Percentiles rank a stretch among this genome's conserved stretches.
phyloP scores from a whole-genome alignment of 2,329 filamentous ascomycete species.

The Aspergillus fructus region DNA sequence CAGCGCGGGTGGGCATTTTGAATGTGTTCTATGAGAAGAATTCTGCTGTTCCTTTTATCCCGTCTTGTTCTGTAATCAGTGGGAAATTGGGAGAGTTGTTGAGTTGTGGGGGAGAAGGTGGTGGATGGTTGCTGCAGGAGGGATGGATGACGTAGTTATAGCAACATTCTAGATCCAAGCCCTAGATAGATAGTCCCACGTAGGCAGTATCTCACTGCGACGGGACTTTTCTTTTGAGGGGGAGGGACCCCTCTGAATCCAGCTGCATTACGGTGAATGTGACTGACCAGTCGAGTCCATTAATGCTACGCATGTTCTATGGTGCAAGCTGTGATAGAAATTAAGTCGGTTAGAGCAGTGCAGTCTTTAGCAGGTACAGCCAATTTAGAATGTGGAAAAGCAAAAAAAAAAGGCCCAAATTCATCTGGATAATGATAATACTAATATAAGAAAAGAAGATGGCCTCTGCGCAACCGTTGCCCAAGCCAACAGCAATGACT shows the following conservation, averaged over 20 bases:
- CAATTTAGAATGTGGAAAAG: neutral
- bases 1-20: constrained; percentile 19
- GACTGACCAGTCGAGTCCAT: neutral
- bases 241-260: neutral
- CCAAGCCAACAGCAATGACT: constrained; percentile 9
- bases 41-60: neutral
- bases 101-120: neutral
- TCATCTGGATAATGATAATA: neutral
- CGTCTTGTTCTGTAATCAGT: neutral
- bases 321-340: neutral
- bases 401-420: neutral
- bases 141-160: constrained; percentile 3
- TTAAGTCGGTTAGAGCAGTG: neutral
- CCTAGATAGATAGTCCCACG: neutral
- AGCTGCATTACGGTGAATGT: too few species aligned
- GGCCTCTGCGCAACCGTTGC: neutral
- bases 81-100: neutral
- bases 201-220: neutral
- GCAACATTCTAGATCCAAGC: neutral
- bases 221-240: neutral
- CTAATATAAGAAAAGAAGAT: neutral
- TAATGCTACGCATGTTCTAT: neutral
- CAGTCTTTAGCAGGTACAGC: neutral
- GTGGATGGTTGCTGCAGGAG: neutral
- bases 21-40: constrained; percentile 13